Evolutionary conservation across 352 stramenopile species (phyloP), one percentile per base, ranked within the genome.

Genomic region (Phytophthora quininea): DNA sequence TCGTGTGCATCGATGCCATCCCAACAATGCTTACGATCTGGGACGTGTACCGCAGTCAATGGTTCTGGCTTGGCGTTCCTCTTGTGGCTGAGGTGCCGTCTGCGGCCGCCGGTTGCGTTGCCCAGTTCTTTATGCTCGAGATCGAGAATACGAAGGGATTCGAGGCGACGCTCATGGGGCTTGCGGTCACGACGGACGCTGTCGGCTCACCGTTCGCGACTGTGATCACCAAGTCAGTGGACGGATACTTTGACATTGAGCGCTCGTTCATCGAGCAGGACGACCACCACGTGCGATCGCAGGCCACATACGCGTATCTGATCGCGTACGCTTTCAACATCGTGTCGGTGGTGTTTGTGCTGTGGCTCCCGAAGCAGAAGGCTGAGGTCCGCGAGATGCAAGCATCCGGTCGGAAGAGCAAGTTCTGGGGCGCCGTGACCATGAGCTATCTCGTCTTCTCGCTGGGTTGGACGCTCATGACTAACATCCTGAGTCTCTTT

Each of bases 401-500:
- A 58, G 56, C 50, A 8, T 57, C 68, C 15, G 74, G 77, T 46
- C 62, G 58, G 52, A 76, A 67, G 42, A 86, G 67, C 67, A 77
- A 79, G 52, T 47, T 74, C 19, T 54, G 69, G 38, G 78, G 75
- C 31, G 67, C 58, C 2, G 12, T 79, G 27, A 80, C 76, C 0
- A 59, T 79, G 24, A 24, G 27, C 10, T 73, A 79, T 30, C 47
- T 87, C 3, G 35, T 60, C 5, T 85, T 88, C 31, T 68, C 75
- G 4, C 53, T 87, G 19, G 40, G 40, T 3, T 90, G 79, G 79
- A 79, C 75, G 5, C 48, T 90, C n/a, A 87, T 83, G 75, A 89
- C 78, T 27, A 90, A 90, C 56, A 59, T 90, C 52, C 42, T 91
- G n/a, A 84, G 72, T 45, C 54, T 90, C 10, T 88, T 73, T 45